A percentile compares a stretch with the other conserved stretches of the same genome.
Conservation (phyloP, 306 rosid genomes). For the Neltuma alba region DNA sequence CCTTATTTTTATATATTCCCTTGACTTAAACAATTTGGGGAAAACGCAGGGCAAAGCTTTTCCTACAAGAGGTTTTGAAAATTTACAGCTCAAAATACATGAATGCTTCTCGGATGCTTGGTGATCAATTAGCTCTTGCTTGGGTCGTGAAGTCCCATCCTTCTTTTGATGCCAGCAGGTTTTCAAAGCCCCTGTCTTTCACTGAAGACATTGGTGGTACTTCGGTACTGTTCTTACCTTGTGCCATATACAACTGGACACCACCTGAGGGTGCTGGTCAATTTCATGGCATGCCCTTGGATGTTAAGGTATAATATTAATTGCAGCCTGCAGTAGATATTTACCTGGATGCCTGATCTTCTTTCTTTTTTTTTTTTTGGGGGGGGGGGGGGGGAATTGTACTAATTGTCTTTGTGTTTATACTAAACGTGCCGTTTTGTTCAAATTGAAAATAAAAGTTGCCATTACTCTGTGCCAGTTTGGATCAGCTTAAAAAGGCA, state of each 20-base stretch:
- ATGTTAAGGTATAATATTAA: conserved; percentile 67
- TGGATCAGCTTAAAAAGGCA: too few species aligned
- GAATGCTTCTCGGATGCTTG: conserved; percentile 88
- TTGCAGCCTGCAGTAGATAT: background rate
- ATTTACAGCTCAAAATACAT: conserved; percentile 66
- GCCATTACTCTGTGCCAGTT: too few species aligned
- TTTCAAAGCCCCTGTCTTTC: conserved; percentile 59
- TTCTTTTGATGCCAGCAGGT: conserved; percentile 65
- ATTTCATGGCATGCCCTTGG: conserved; percentile 95
- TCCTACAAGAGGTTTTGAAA: conserved; percentile 73
- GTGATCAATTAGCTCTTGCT: conserved; percentile 96
- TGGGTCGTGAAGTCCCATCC: conserved; percentile 84
- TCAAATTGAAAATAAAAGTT: background rate
- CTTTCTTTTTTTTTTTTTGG: background rate
- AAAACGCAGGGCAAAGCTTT: conserved; percentile 73
- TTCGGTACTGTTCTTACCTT: conserved; percentile 77
- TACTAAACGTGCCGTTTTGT: background rate
- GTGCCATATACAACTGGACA: conserved; percentile 87
- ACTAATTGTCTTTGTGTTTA: background rate
- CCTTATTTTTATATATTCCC: conserved; percentile 12
- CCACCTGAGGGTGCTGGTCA: conserved; percentile 99
- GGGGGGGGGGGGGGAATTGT: too few species aligned
- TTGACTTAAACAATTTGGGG: conserved; percentile 24
- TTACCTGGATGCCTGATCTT: background rate
- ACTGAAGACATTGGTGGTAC: conserved; percentile 65